These are phyloP conservation scores for Coniochaeta sp. DNA, from an alignment of 2,329 filamentous ascomycete genomes.

Conservation along the genomic window DNA sequence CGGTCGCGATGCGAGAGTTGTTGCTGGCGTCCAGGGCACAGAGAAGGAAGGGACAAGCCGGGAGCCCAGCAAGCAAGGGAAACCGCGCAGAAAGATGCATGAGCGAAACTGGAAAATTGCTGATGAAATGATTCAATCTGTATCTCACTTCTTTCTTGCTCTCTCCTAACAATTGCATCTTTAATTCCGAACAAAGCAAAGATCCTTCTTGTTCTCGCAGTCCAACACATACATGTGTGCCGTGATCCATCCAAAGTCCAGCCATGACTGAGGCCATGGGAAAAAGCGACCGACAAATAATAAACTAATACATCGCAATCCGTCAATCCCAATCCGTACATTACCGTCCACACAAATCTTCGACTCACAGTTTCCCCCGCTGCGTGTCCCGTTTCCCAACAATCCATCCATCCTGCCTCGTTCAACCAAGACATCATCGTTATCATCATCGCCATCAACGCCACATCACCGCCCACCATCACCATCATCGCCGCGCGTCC, in stretches of 20 bases:
- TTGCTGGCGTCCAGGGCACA: not conserved
- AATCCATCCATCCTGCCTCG: not conserved
- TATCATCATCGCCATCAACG: not conserved
- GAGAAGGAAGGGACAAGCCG: not conserved
- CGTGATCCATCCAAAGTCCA: not conserved
- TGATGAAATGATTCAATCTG: too few relatives aligned
- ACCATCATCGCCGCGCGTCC: not conserved
- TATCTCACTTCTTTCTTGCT: too few relatives aligned
- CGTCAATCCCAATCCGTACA: not conserved
- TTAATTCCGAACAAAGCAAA: too few relatives aligned
- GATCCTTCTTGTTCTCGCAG: too few relatives aligned
- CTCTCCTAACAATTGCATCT: too few relatives aligned
- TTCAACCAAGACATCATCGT: not conserved
- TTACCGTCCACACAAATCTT: conserved; percentile 1
- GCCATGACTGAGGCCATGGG: too few relatives aligned
- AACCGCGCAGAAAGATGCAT: not conserved
- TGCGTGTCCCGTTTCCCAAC: not conserved
- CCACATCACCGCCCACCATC: not conserved
- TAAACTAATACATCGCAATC: not conserved
- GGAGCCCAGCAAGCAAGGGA: not conserved
- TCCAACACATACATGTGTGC: not conserved
- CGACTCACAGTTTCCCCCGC: not conserved
- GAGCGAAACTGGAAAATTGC: not conserved
- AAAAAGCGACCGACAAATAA: not conserved
- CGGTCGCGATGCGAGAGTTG: too few relatives aligned